Evolutionary conservation across 495 filamentous ascomycete genomes (phyloP), one percentile per base, ranked within the genome.

Genomic region (Oidiodendron maius): DNA sequence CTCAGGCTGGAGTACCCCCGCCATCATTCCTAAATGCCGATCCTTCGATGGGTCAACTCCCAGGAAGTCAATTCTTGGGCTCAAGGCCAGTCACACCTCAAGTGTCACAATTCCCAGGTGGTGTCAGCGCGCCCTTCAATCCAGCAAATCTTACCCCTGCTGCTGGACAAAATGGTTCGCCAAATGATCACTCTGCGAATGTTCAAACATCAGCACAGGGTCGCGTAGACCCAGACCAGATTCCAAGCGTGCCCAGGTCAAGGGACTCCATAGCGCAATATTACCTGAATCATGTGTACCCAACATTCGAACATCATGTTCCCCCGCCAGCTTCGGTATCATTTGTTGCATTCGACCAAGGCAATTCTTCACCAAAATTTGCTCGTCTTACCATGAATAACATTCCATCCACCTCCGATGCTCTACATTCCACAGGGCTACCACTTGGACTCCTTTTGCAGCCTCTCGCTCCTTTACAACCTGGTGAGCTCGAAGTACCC

Each of bases 361-460:
- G 93, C 52, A 99, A 96, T 62, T 85, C 94, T 17, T 97, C 93
- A 9, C 94, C 93, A 17, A 95, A 95, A 65, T 90, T 89, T 60
- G 86, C 90, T 24, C 85, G 93, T 35, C 71, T 99, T 35, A 94
- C 89, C 2, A 70, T 97, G 61, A 97, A 91, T 64, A 93, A 83
- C 61, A 89, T 99, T 40, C 94, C 93, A 13, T 75, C 88, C 16
- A 84, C 82, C 22, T 72, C 82, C 46, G 93, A 97, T 43, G 83
- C 87, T 48, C 76, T 97, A 4, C 67, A 77, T 25, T 78, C 81
- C 1, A 96, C 90, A 6, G 81, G 77, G 12, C 69, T 99, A 23
- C 93, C 93, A 23, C 68, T 99, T 28, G 93, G 93, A 20, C 80
- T 97, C 49, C 62, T 96, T 22, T 66, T 99, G 18, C 93, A 99